Base-by-base conservation (phyloP, 768 basidiomycete genomes). In the Agaricus bisporus region DNA sequence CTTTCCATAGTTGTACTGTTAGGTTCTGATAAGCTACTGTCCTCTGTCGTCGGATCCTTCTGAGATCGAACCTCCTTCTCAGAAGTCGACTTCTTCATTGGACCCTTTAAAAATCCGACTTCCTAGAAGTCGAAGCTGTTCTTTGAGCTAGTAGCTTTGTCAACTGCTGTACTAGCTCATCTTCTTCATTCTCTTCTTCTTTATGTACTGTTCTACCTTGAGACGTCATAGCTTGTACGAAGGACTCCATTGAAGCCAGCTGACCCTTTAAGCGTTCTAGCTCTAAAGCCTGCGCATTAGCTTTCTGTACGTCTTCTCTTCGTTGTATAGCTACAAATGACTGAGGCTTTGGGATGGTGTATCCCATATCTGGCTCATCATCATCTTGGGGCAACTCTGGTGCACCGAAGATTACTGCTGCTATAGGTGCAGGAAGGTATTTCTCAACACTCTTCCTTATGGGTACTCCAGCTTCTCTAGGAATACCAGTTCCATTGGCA, bases 31-130 rank as follows among this genome's bases (percentile, higher is more conserved):
- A n/a, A n/a, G n/a, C n/a, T n/a, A n/a, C n/a, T 17, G 48, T 36
- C 44, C 45, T 52, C 36, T 9, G 20, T 32, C 17, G 0, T 38
- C 22, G 3, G 15, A 18, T 0, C 25, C 39, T 41, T 47, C 37
- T 4, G n/a, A 17, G 44, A 41, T 4, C 14, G 10, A 38, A 45
- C 44, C 43, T 44, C 44, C 17, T 46, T 56, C 18, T 17, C 36
- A 22, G 41, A 22, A 37, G 55, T 9, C 0, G 49, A 12, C 26
- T 46, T 48, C 43, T 44, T 56, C 55, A 41, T 46, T 38, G 42
- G 45, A 51, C 43, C 4, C 14, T 32, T 20, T 56, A 49, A 43
- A 56, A 56, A 56, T 26, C 55, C 43, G 14, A 37, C n/a, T 51
- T 36, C 10, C 38, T 39, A 4, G 1, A 20, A 0, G 18, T 18